Evolutionary conservation across 306 rosid genomes (phyloP).

Genomic region (Fagus sylvatica): DNA sequence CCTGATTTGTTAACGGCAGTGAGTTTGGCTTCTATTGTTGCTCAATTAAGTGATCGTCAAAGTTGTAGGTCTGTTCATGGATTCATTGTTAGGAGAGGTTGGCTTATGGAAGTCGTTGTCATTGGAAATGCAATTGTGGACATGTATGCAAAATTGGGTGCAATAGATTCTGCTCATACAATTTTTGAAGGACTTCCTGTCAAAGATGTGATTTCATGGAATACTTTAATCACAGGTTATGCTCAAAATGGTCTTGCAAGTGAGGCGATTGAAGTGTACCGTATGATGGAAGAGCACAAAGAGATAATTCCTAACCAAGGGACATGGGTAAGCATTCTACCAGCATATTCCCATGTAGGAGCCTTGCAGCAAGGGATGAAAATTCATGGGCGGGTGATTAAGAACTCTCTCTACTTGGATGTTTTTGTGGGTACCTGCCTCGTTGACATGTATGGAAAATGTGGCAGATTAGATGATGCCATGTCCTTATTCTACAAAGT

Average conservation of each 20-base stretch:
- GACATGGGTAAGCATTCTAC: slow-evolving; percentile 50
- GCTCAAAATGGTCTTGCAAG: slow-evolving; percentile 56
- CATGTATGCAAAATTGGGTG: slow-evolving; percentile 55
- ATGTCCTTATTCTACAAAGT: slow-evolving; percentile 39
- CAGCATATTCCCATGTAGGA: slow-evolving; percentile 47
- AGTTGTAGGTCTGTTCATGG: slow-evolving; percentile 41
- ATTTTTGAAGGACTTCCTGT: slow-evolving; percentile 43
- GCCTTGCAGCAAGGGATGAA: slow-evolving; percentile 51
- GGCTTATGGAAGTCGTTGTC: slow-evolving; percentile 37
- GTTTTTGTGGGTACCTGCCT: slow-evolving; percentile 50
- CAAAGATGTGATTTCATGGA: slow-evolving; percentile 51
- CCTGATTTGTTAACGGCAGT: slow-evolving; percentile 42
- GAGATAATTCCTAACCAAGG: slow-evolving; percentile 46
- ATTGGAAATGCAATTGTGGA: slow-evolving; percentile 53
- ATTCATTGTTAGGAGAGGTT: slow-evolving; percentile 41
- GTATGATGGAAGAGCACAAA: slow-evolving; percentile 33
- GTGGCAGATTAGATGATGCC: slow-evolving; percentile 52
- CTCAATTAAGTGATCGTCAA: slow-evolving; percentile 37
- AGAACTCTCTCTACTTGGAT: slow-evolving; percentile 37
- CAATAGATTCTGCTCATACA: slow-evolving; percentile 28
- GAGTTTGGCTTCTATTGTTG: slow-evolving; percentile 51
- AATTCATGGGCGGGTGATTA: slow-evolving; percentile 49
- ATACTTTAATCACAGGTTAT: slow-evolving; percentile 48
- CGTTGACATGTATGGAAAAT: slow-evolving; percentile 58
- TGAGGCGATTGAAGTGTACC: slow-evolving; percentile 42